Percentiles rank a stretch among this genome's conserved stretches.
Evolutionary conservation across 305 asterid genomes (phyloP).

Genomic region (Fraxinus platypoda): DNA sequence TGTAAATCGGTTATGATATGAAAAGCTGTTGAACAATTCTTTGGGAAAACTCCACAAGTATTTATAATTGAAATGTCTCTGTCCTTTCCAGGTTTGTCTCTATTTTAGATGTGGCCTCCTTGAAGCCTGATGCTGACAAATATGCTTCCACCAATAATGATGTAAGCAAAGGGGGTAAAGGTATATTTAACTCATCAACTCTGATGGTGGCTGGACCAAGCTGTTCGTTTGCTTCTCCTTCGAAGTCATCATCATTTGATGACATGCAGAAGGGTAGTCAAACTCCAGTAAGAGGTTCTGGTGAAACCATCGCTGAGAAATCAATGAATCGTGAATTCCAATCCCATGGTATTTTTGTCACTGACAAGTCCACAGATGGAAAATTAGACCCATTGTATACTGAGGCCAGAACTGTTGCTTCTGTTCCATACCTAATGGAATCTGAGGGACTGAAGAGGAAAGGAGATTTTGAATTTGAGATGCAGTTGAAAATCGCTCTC

Average conservation of each 20-base stretch:
- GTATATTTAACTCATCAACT: slow-evolving; percentile 73
- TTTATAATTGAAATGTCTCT: background rate
- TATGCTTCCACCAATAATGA: slow-evolving; percentile 37
- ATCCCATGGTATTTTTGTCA: slow-evolving; percentile 28
- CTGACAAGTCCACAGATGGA: slow-evolving; percentile 33
- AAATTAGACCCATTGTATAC: slow-evolving; percentile 34
- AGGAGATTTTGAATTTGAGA: slow-evolving; percentile 87
- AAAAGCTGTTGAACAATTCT: background rate
- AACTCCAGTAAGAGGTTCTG: slow-evolving; percentile 27
- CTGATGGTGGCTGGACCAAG: slow-evolving; percentile 80
- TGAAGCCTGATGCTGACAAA: slow-evolving; percentile 78
- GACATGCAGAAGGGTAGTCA: slow-evolving; percentile 31
- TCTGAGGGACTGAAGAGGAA: slow-evolving; percentile 56
- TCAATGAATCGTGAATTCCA: slow-evolving; percentile 26
- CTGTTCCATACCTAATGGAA: slow-evolving; percentile 40
- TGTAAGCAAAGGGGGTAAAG: slow-evolving; percentile 40
- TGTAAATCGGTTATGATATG: slow-evolving; percentile 10
- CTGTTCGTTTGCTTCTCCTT: slow-evolving; percentile 38
- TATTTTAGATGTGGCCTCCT: slow-evolving; percentile 71
- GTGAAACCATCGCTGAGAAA: slow-evolving; percentile 32
- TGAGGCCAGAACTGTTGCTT: slow-evolving; percentile 34
- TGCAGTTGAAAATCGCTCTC: slow-evolving; percentile 91
- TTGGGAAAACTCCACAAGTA: slow-evolving; percentile 10
- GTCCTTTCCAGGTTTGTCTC: slow-evolving; percentile 64
- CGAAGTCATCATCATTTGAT: slow-evolving; percentile 30